Percentiles rank a stretch among this genome's conserved stretches.
Conservation (phyloP, 805 yeast genomes). For the Priceomyces melissophilus region DNA sequence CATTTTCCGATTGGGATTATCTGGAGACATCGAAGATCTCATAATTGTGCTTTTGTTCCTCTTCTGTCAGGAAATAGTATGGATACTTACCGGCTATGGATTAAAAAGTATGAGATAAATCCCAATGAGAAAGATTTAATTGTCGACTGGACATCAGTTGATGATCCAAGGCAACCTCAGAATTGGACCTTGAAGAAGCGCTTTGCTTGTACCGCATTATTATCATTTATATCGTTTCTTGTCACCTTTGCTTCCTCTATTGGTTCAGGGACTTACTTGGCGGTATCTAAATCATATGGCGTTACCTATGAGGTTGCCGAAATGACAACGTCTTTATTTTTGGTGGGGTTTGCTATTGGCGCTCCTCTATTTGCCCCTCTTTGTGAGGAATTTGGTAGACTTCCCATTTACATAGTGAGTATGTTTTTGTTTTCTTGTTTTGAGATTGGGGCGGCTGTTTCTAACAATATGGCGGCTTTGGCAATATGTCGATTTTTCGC, state of each 20-base stretch:
- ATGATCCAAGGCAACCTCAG: neutral
- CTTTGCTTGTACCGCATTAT: conserved; percentile 1
- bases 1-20: no score
- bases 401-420: conserved; percentile 2
- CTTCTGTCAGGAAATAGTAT: no score
- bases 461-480: conserved; percentile 1
- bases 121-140: neutral
- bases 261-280: conserved; percentile 3
- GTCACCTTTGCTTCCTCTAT: conserved; percentile 4
- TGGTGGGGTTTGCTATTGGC: conserved; percentile 5
- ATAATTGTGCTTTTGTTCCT: no score
- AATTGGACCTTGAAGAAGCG: conserved; percentile 1
- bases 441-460: conserved; percentile 3
- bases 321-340: conserved; percentile 2
- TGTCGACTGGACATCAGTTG: neutral
- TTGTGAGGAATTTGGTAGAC: conserved; percentile 4
- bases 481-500: conserved; percentile 69
- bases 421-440: conserved; percentile 3
- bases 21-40: no score
- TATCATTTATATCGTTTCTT: neutral
- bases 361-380: conserved; percentile 5
- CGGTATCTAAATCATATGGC: neutral
- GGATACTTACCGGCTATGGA: neutral
- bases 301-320: conserved; percentile 1
- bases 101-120: neutral